Evolutionary conservation across 192 early-diverging fungal species (phyloP), one percentile per base, ranked within the genome.

Genomic region (Cetraspora pellucida): DNA sequence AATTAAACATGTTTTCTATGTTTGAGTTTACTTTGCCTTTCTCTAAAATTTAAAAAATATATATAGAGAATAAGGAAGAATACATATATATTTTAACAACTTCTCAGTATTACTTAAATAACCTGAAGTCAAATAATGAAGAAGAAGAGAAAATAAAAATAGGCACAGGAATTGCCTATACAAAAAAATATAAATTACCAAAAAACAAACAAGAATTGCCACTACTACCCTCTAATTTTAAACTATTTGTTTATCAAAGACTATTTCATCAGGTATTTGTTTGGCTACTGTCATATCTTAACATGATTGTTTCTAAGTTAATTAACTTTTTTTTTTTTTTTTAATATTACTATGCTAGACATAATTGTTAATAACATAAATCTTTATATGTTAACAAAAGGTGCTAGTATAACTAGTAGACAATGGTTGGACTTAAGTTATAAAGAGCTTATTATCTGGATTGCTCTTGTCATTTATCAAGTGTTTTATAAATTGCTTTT

Each of bases 301-400:
- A 59, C 46, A 49, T 49, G 6, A 13, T 6, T 49, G 46, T 49
- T 13, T 49, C 46, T 49, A 49, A 49, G 46, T 13, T 13, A 49
- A 49, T 49, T 49, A 13, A n/a, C n/a, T n/a, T 49, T 49, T 59
- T 59, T 59, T 59, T 23, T 27, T 59, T 59, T 59, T 59, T 59
- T 59, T 59, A 59, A 7, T 10, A 49, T 13, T 13, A 49, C 8
- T 19, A 59, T 59, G 19, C 19, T 59, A 59, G 58, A 59, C 19
- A 59, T 19, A 13, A 59, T 59, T 19, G 19, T 59, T 19, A 27
- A 23, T 7, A 59, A 59, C 19, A 59, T 19, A 59, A 59, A 59
- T 59, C 58, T 59, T 59, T 59, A 59, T 59, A 7, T 19, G 19
- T 19, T 59, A 13, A n/a, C 58, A 59, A 59, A 59, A 59, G 58